Evolutionary conservation across 371 early-diverging fungal species (phyloP).

Genomic region (Haplosporangium sp.): DNA sequence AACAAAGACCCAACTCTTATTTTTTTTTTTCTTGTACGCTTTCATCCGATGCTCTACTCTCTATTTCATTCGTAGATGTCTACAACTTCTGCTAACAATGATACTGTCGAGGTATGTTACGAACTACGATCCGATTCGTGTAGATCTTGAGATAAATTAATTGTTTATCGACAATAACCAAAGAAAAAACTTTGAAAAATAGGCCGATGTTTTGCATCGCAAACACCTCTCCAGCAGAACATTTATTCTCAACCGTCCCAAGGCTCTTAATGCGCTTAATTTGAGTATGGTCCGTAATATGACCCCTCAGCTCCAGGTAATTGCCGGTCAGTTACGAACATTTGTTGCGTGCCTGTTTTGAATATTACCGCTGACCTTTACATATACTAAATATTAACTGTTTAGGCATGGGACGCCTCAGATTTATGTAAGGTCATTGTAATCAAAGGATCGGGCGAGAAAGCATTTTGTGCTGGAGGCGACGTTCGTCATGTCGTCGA

Average conservation of each 20-base stretch:
- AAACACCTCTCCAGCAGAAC: slow-evolving; percentile 81
- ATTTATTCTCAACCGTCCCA: slow-evolving; percentile 90
- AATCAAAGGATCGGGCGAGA: slow-evolving; percentile 78
- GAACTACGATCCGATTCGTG: neutral
- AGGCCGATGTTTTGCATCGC: slow-evolving; percentile 73
- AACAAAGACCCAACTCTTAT: neutral
- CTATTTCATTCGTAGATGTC: slow-evolving; percentile 50
- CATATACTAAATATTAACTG: neutral
- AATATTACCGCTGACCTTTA: neutral
- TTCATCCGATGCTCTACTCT: neutral
- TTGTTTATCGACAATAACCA: neutral
- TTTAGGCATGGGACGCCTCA: slow-evolving; percentile 89
- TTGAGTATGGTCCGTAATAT: slow-evolving; percentile 89
- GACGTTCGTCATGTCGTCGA: slow-evolving; percentile 81
- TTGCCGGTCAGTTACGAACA: neutral
- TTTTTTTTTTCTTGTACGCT: neutral
- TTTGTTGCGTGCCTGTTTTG: neutral
- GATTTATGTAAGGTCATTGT: slow-evolving; percentile 91
- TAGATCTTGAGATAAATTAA: neutral
- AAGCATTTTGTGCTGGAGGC: slow-evolving; percentile 97
- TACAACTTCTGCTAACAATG: slow-evolving; percentile 53
- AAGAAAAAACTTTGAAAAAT: neutral
- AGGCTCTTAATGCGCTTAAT: slow-evolving; percentile 90
- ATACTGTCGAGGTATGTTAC: slow-evolving; percentile 50
- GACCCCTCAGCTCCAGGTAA: slow-evolving; percentile 82